These are phyloP conservation scores for Hypoxylon sp. DNA, from an alignment of 2,329 filamentous ascomycete genomes.

Conservation along the genomic window DNA sequence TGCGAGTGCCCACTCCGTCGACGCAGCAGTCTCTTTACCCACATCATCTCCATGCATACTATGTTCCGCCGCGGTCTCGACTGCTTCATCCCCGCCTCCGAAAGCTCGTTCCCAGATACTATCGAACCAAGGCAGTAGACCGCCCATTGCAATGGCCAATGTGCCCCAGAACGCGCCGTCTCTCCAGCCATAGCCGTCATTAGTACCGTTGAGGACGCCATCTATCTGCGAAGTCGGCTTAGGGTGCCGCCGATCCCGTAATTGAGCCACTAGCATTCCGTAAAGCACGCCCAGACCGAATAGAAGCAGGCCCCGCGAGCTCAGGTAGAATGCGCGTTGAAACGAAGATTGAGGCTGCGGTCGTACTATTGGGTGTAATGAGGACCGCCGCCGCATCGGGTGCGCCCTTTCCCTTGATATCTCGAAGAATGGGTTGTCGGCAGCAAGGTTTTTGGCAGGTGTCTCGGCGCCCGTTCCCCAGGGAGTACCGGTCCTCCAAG, in stretches of 20 bases:
- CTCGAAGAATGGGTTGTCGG: slow-evolving; percentile 51
- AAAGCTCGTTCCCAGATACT: slow-evolving; percentile 75
- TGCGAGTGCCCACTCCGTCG: slow-evolving; percentile 76
- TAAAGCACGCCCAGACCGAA: slow-evolving; percentile 87
- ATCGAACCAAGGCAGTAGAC: slow-evolving; percentile 88
- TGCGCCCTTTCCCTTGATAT: slow-evolving; percentile 52
- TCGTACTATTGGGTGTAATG: slow-evolving; percentile 52
- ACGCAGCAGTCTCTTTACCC: slow-evolving; percentile 49
- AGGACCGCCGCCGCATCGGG: slow-evolving; percentile 57
- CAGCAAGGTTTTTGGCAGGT: slow-evolving; percentile 65
- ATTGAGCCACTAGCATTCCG: slow-evolving; percentile 82
- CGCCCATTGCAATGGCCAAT: slow-evolving; percentile 82
- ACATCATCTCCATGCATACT: slow-evolving; percentile 52
- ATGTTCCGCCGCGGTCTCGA: slow-evolving; percentile 41
- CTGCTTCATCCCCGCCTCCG: slow-evolving; percentile 51
- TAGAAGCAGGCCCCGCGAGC: slow-evolving; percentile 74
- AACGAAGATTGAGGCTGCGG: slow-evolving; percentile 51
- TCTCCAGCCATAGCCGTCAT: slow-evolving; percentile 65
- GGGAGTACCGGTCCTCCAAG: slow-evolving; percentile 82
- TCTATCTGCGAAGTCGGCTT: slow-evolving; percentile 68
- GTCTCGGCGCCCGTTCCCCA: slow-evolving; percentile 85
- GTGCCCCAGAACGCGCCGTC: slow-evolving; percentile 88
- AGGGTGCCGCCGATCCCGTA: slow-evolving; percentile 78
- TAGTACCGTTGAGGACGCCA: slow-evolving; percentile 58
- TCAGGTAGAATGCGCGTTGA: slow-evolving; percentile 64